These are phyloP conservation scores for Zizania latifolia DNA, from an alignment of 176 grass and related monocot species.

Conservation along the genomic window DNA sequence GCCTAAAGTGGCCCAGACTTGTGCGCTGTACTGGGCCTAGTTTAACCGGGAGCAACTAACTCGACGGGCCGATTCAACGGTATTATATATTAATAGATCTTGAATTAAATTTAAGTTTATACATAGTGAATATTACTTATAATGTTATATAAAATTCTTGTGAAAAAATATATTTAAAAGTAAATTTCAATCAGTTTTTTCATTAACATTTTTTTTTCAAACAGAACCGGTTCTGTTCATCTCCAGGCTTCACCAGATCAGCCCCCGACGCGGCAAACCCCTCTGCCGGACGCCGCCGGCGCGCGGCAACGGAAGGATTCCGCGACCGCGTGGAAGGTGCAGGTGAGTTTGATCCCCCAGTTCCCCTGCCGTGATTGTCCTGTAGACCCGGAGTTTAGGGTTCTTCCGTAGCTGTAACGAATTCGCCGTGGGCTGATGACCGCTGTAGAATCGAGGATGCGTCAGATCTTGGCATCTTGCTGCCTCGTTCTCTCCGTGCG, in stretches of 20 bases:
- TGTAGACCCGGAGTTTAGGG: conserved; percentile 2
- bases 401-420: not conserved
- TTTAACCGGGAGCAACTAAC: too few relatives aligned
- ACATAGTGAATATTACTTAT: too few relatives aligned
- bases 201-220: too few relatives aligned
- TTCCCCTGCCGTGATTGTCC: not conserved
- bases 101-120: too few relatives aligned
- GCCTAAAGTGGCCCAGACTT: too few relatives aligned
- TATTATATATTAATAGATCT: too few relatives aligned
- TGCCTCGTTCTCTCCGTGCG: not conserved
- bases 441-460: not conserved
- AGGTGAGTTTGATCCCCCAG: conserved; percentile 53
- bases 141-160: too few relatives aligned
- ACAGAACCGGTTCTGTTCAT: too few relatives aligned
- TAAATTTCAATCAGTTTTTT: too few relatives aligned
- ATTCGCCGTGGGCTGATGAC: not conserved
- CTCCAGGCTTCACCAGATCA: conserved; percentile 83
- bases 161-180: too few relatives aligned
- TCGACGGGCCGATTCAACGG: too few relatives aligned
- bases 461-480: conserved; percentile 5
- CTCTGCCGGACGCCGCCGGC: conserved; percentile 37
- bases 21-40: too few relatives aligned
- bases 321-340: conserved; percentile 75
- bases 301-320: conserved; percentile 82
- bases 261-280: conserved; percentile 53